phyloP scores from a whole-genome alignment of 2,329 filamentous ascomycete species.

The Hypoxylon sp. region DNA sequence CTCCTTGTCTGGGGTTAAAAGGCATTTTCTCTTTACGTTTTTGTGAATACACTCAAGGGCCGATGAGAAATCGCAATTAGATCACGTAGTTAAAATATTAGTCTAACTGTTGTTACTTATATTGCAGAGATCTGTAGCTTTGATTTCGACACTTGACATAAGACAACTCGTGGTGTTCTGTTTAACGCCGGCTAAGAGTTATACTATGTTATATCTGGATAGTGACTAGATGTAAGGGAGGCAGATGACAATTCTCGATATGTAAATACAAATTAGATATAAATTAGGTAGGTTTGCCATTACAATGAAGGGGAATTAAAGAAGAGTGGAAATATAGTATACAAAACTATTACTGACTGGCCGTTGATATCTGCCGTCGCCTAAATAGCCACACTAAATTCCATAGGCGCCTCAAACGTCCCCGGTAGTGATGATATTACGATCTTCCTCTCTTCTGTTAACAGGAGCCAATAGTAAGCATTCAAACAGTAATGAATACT shows the following conservation, averaged over 20 bases:
- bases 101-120: background rate
- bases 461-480: background rate
- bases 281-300: no score
- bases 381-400: background rate
- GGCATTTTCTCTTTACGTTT: background rate
- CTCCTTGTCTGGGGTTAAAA: background rate
- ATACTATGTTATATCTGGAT: background rate
- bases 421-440: background rate
- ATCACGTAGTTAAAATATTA: background rate
- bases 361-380: background rate
- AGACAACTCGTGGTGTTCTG: background rate
- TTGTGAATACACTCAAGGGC: background rate
- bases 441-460: background rate
- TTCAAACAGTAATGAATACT: background rate
- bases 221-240: background rate
- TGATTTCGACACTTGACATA: background rate
- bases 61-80: background rate
- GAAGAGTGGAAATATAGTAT: background rate
- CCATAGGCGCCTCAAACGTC: background rate
- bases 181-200: background rate
- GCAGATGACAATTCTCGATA: background rate
- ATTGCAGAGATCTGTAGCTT: background rate
- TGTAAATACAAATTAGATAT: background rate
- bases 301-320: background rate
- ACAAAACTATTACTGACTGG: background rate